Evolutionary conservation across 192 early-diverging fungal genomes (phyloP), one percentile per base, ranked within the genome.

Genomic region (Coemansia sp.): DNA sequence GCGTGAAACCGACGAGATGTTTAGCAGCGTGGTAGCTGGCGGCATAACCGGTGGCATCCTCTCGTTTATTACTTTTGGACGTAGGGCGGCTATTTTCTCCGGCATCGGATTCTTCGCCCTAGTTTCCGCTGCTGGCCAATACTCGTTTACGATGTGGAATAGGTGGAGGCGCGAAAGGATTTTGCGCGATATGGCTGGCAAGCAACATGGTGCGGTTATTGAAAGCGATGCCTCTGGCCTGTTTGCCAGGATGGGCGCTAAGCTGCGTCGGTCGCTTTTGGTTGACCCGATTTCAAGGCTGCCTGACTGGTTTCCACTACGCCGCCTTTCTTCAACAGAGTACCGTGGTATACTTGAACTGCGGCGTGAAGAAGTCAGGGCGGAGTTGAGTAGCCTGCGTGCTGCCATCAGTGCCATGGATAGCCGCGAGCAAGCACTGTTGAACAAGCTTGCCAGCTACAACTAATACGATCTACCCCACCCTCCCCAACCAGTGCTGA

Each of bases 231-330:
- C 29, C 10, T 0, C 27, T 0, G 63, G 29, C 17, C 3, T 15
- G 29, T 19, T 44, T 46, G 63, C 63, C 2, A 77, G 70, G 41
- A 7, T 71, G 19, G 57, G 66, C 8, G 65, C 69, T 2, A 61
- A 63, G 3, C 19, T 73, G 25, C 53, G 77, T 3, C 66, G 68
- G 11, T 62, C 45, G n/a, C 14, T 82, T 14, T 36, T 34, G 44
- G 63, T 61, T 14, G 77, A 84, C 45, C 73, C 72, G 0, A 81
- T 88, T 17, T 67, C 87, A 9, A 21, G 75, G 61, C 77, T 87
- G 42, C 87, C 87, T 17, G 68, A 75, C 17, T 89, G 87, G 87
- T 89, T 86, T 27, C 90, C 90, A 2, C 65, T 91, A 27, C 86
- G 87, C 29, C 72, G 86, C 37, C 72, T 90, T 42, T 84, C 86